Evolutionary conservation across 108 stramenopile genomes (phyloP), one percentile per base, ranked within the genome.

Genomic region (Hondaea fermentalgiana): DNA sequence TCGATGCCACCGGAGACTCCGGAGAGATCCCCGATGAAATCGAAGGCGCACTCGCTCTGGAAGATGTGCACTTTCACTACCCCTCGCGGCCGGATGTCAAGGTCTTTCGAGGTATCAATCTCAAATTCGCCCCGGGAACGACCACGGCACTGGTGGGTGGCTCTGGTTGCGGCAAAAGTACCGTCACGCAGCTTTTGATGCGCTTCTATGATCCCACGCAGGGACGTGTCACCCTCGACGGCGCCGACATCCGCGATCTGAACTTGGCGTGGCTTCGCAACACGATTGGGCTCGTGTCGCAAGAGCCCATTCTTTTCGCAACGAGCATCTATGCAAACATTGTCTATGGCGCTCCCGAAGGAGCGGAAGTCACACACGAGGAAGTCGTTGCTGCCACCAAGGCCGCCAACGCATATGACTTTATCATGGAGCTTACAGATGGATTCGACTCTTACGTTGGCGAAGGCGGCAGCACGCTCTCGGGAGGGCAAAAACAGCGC

Each of bases 281-380:
- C 88, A 28, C 92, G 28, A 91, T 97, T 88, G 95, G 95, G 21
- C 90, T 96, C 49, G 96, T 97, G 1, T 92, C 92, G 83, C 98
- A 98, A 89, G 98, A 98, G 89, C 97, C 98, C 14, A 91, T 95
- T 53, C 92, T 98, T 16, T 98, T 97, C 91, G 95, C 95, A 42
- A 95, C 95, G 49, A 96, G 94, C 5, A 97, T 98, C 55, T 89
- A 88, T 60, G 97, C 97, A 35, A 98, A 98, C 92, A 95, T 98
- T 28, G 90, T 95, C 72, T 97, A 96, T 88, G 98, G 97, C 16
- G 76, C 76, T 47, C 23, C 76, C n/a, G 76, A 83, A 12, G 76
- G 76, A 1, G 76, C n/a, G 1, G 51, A 83, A 16, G 76, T 83
- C 4, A 83, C 76, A 17, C 76, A 45, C 5, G 87, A 58, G 19